Evolutionary conservation across 2,329 filamentous ascomycete genomes (phyloP), one percentile per base, ranked within the genome.

Genomic region (Coniella lustricola): DNA sequence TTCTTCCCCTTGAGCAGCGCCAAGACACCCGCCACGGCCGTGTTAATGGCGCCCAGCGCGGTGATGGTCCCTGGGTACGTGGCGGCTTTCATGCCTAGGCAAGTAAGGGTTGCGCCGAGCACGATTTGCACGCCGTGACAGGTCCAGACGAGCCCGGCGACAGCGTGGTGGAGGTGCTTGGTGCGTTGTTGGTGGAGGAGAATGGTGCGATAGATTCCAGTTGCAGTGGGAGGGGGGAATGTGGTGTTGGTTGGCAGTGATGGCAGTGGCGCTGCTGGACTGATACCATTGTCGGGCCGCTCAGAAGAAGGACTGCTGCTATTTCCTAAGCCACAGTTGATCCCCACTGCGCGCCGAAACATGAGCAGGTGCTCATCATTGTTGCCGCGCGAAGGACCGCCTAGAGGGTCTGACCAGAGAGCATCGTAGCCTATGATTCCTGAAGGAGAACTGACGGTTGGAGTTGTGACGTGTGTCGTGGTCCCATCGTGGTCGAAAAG

Each of bases 41-140:
- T 83, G 56, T 82, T 82, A 50, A 82, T 70, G 1, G 78, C 79
- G 0, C 79, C 79, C 42, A 83, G 82, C 0, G 74, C 71, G 1
- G 79, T 82, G 49, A 82, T 68, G 14, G 74, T 69, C 0, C 67
- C 62, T n/a, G 76, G 61, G 53, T 82, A 73, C 51, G 73, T 71
- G 13, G 71, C 71, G 1, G 73, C 73, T 29, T 69, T 69, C 3
- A 76, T 74, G 5, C 78, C 77, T 37, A 82, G 66, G 1, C 77
- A 79, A 1, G 79, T 82, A 46, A 83, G 59, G 1, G 77, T 67
- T 0, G 79, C 79, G 2, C 75, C 77, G 1, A 82, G 70, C 3
- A 82, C 64, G 52, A 83, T 76, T 60, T 82, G 79, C 1, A 76
- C 57, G 2, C 74, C 75, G 22, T 81, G 68, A 52, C 76, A 79